Conservation (phyloP, 2,329 filamentous ascomycete genomes). For the Ophiostoma sp. region DNA sequence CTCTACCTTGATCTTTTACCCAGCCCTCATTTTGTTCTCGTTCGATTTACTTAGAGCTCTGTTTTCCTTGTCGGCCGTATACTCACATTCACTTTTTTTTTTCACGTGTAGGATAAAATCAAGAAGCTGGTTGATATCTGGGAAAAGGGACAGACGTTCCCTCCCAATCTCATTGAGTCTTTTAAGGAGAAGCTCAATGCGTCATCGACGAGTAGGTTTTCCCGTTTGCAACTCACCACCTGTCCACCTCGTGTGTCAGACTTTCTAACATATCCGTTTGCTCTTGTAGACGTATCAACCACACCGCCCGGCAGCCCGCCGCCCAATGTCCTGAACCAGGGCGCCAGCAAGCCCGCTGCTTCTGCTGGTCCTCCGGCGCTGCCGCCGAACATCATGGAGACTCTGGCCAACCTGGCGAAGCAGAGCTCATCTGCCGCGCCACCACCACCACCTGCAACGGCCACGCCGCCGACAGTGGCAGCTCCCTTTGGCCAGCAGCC, state of each 20-base stretch:
- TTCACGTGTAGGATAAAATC: conserved; percentile 4
- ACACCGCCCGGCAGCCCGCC: conserved; percentile 68
- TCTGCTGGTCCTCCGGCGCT: conserved; percentile 47
- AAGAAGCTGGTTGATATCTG: conserved; percentile 14
- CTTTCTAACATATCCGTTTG: background rate
- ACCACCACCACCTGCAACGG: conserved; percentile 37
- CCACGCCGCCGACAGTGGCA: conserved; percentile 22
- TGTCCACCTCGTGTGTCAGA: background rate
- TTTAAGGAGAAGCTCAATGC: conserved; percentile 80
- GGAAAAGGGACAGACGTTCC: conserved; percentile 48
- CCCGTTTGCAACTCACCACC: conserved; percentile 28
- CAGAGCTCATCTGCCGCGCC: conserved; percentile 62
- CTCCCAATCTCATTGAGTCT: conserved; percentile 70
- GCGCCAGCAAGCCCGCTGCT: conserved; percentile 31
- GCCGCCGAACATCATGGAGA: conserved; percentile 67
- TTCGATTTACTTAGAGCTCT: background rate
- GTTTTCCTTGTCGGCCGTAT: background rate
- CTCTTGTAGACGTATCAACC: conserved; percentile 62
- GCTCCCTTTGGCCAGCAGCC: conserved; percentile 33
- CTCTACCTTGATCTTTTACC: background rate
- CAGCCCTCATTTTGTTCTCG: background rate
- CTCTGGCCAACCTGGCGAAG: conserved; percentile 76
- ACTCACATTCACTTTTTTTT: background rate
- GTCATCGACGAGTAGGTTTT: conserved; percentile 62
- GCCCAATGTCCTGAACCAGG: conserved; percentile 43